Conservation (phyloP, 1,139 yeast species). For the Candida pseudoviswanathii region DNA sequence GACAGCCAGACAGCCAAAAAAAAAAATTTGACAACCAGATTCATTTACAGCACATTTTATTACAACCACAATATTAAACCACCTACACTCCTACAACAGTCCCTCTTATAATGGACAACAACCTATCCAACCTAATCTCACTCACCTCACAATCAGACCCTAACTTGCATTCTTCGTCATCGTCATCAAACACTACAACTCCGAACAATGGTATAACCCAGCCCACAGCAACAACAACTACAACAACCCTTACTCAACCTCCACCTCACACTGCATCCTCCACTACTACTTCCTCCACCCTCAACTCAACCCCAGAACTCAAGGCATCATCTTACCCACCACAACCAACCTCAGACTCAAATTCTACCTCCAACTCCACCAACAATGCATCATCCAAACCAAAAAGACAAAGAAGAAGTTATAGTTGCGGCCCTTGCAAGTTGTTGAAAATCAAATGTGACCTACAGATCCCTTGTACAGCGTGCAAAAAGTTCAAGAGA, state of each 20-base stretch:
- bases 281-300: background rate
- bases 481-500: conserved; percentile 48
- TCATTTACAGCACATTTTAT: background rate
- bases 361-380: background rate
- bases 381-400: conserved; percentile 10
- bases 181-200: background rate
- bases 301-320: background rate
- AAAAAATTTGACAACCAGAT: conserved; percentile 2
- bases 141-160: background rate
- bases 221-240: background rate
- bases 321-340: background rate
- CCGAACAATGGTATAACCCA: background rate
- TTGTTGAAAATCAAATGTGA: conserved; percentile 56
- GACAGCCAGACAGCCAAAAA: background rate
- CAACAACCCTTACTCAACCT: background rate
- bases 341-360: background rate
- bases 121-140: background rate
- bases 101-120: background rate
- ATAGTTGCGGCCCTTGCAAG: conserved; percentile 61
- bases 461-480: conserved; percentile 49
- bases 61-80: background rate
- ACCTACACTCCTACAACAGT: background rate
- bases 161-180: background rate
- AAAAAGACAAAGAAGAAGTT: conserved; percentile 48
- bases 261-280: background rate